Percentiles rank a stretch among this genome's conserved stretches.
Evolutionary conservation across 1,284 basidiomycete species (phyloP).

Genomic region (Takashimella tepidaria): DNA sequence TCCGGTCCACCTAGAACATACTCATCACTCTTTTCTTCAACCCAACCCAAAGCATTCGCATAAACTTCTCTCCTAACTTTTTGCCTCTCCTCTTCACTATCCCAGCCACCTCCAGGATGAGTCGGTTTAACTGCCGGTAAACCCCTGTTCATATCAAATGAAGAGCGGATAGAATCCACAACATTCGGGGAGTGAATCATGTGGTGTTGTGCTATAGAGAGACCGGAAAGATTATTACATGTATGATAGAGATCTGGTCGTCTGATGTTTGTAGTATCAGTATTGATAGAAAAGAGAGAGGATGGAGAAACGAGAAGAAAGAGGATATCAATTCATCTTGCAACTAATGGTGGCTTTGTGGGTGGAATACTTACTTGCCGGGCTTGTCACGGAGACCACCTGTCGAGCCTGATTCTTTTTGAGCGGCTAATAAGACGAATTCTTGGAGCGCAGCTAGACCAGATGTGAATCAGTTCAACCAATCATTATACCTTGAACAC

Average conservation of each 20-base stretch:
- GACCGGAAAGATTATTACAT: conserved; percentile 78
- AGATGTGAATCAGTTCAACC: conserved; percentile 9
- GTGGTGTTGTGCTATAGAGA: conserved; percentile 79
- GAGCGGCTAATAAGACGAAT: conserved; percentile 80
- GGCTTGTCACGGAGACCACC: conserved; percentile 94
- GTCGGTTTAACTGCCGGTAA: conserved; percentile 28
- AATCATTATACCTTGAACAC: neutral
- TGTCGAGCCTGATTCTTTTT: conserved; percentile 54
- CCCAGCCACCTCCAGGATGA: conserved; percentile 24
- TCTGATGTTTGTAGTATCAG: conserved; percentile 52
- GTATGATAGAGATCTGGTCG: conserved; percentile 84
- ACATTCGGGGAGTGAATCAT: conserved; percentile 55
- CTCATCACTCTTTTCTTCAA: conserved; percentile 61
- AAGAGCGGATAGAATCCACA: conserved; percentile 47
- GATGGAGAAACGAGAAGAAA: neutral
- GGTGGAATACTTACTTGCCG: conserved; percentile 60
- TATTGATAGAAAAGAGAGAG: neutral
- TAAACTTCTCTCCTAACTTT: conserved; percentile 57
- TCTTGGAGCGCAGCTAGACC: conserved; percentile 66
- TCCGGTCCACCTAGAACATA: conserved; percentile 59
- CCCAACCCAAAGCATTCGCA: conserved; percentile 63
- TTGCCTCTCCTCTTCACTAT: conserved; percentile 38
- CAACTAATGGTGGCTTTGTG: neutral
- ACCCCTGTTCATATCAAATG: conserved; percentile 28
- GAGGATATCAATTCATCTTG: neutral